Base-by-base conservation (phyloP, 139 green algal genomes). In the Chlamydomonas sp. region DNA sequence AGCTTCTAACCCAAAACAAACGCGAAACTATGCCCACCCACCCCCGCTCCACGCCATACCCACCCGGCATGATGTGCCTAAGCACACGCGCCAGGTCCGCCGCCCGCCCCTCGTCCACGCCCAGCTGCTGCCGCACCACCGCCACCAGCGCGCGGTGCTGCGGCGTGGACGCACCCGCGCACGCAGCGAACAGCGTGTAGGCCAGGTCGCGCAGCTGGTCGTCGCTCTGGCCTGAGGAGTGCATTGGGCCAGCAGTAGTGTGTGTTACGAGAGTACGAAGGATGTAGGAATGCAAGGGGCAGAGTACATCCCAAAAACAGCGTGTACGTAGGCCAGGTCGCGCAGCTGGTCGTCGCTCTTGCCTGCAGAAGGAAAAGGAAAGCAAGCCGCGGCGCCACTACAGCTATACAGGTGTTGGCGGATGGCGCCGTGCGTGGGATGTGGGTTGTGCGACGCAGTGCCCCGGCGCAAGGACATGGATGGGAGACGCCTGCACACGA, bases 121-220 rank as follows among this genome's bases (percentile, higher is more conserved):
- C 7, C 84, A 88, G 84, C 75, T 88, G 84, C 74, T 77, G 63
- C 18, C 75, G 63, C 75, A 83, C 57, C 61, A 88, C 74, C 3
- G 63, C 69, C 84, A 83, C 60, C 74, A 88, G 84, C 17, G 16
- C 63, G 16, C n/a, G 17, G 64, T 83, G 63, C 75, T 88, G 84
- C 62, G 63, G 75, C 6, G 58, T n/a, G 75, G 57, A 64, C 10
- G 49, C 72, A 58, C 75, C 73, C 2, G 3, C 83, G 17, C 59
- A 63, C 2, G 83, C 83, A 14, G 73, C 73, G 73, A 87, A 81
- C n/a, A 87, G 72, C 72, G 80, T 72, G 83, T 67, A 87, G 83
- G 83, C 83, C 83, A 87, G 83, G 71, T 87, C 74, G 62, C 83
- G 72, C 9, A 87, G 73, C 83, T 80, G 73, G 3, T 87, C 83